Base-by-base conservation (phyloP, 2,329 filamentous ascomycete species). In the Coniochaeta prunicola region DNA sequence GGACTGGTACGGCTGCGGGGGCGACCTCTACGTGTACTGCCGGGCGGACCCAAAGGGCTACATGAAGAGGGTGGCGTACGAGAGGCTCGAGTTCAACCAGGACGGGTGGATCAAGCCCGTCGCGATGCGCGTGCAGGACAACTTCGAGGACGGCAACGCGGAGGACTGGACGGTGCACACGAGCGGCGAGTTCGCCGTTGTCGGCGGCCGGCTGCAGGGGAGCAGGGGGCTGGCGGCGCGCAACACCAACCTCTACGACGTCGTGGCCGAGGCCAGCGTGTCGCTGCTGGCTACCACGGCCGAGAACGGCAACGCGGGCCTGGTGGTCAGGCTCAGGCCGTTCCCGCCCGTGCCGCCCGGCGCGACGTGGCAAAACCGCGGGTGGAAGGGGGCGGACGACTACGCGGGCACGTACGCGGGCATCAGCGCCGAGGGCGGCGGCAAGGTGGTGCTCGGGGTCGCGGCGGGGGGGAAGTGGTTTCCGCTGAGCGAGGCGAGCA, bases 51-150 rank as follows among this genome's bases (percentile, higher is more conserved):
- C 26, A 2, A 15, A 24, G 4, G 19, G 57, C 4, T 42, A 54
- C 15, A 3, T 4, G 36, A 34, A 56, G 56, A 40, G 53, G 2
- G 6, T 61, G 28, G 60, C 60, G 2, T 42, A 53, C 9, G 60
- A 61, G 13, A 56, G 53, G 45, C 17, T 61, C 10, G 50, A 42
- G 24, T 61, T 61, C 21, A 15, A 30, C 5, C 50, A 53, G 13
- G 34, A 58, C 13, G 60, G 60, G 10, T 31, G 10, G 19, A 53
- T 61, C 4, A 34, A 56, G 42, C 26, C 31, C n/a, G 55, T 59
- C 17, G 17, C 33, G 10, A 45, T 57, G 40, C 2, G 40, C 19
- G 24, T 26, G 40, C 40, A 26, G 9, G 40, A 45, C 12, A 45
- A 45, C 40, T 45, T 45, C 19, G 40, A 45, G 6, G 40, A 45